These are phyloP conservation scores for Trebouxia sp. DNA, from an alignment of 139 green algal genomes.

Conservation along the genomic window DNA sequence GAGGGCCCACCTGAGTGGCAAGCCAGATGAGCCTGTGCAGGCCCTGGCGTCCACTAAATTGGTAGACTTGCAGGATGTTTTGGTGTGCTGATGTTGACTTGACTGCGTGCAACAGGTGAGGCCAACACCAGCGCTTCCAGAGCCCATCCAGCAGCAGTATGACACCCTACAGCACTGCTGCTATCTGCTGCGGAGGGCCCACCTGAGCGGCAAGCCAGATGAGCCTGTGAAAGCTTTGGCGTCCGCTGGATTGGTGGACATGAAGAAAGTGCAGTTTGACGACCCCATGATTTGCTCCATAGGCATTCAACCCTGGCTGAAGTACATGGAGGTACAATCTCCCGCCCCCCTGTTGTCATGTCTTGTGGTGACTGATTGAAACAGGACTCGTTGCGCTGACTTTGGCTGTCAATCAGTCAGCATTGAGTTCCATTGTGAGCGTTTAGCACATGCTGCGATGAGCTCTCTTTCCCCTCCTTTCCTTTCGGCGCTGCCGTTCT, in stretches of 20 bases:
- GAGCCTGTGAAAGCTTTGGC: slow-evolving; percentile 28
- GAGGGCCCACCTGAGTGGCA: slow-evolving; percentile 11
- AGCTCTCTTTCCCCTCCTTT: too few species aligned
- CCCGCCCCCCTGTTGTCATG: too few species aligned
- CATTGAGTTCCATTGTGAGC: too few species aligned
- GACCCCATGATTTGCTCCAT: slow-evolving; percentile 10
- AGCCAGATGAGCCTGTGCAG: slow-evolving; percentile 11
- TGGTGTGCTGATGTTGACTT: too few species aligned
- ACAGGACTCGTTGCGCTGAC: too few species aligned
- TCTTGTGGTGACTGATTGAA: too few species aligned
- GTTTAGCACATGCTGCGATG: too few species aligned
- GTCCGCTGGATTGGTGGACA: background rate
- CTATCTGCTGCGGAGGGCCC: slow-evolving; percentile 30
- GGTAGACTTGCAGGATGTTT: too few species aligned
- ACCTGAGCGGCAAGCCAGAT: background rate
- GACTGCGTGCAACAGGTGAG: background rate
- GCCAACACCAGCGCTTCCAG: slow-evolving; percentile 22
- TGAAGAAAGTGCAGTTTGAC: slow-evolving; percentile 20
- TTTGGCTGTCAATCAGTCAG: too few species aligned
- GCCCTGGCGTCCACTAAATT: slow-evolving; percentile 5
- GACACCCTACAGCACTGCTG: slow-evolving; percentile 6
- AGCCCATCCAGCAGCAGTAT: slow-evolving; percentile 20
- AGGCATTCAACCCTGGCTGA: background rate
- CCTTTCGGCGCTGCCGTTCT: too few species aligned
- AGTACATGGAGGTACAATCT: slow-evolving; percentile 16